Percentiles rank a stretch among this genome's conserved stretches.
Conservation (phyloP, 305 asterid genomes). For the Withania somnifera region DNA sequence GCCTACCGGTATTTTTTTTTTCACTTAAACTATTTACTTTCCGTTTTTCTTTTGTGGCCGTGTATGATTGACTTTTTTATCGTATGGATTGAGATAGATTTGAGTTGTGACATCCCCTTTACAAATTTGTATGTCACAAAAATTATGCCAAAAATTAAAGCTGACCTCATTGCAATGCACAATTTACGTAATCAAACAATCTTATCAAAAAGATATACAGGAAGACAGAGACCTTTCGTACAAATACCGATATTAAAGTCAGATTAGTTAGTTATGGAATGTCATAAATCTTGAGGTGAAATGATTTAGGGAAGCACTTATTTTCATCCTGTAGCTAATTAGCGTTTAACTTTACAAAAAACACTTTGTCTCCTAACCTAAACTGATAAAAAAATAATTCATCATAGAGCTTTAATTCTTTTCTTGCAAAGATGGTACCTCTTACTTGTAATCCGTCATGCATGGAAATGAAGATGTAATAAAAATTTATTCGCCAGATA, state of each 20-base stretch:
- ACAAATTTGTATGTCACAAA: not conserved
- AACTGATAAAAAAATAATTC: not conserved
- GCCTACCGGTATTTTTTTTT: too few relatives aligned
- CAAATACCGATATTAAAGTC: not conserved
- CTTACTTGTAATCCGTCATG: not conserved
- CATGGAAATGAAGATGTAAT: not conserved
- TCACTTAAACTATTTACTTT: too few relatives aligned
- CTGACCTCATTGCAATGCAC: constrained; percentile 1
- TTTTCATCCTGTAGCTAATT: not conserved
- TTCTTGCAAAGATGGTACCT: not conserved
- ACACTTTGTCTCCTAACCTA: constrained; percentile 2
- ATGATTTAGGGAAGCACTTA: constrained; percentile 15
- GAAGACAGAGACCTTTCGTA: not conserved
- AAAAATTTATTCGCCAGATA: not conserved
- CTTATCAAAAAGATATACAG: not conserved
- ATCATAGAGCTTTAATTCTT: not conserved
- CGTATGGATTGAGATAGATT: too few relatives aligned
- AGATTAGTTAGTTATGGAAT: constrained; percentile 13
- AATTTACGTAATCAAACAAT: constrained; percentile 4
- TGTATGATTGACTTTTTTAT: too few relatives aligned
- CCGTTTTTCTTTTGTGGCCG: too few relatives aligned
- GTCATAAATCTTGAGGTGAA: constrained; percentile 9
- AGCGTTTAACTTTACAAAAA: not conserved
- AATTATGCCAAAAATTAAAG: not conserved
- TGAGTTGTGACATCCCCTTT: not conserved